Base-by-base conservation (phyloP, 208 protist species). In the Acanthamoeba divionensis region DNA sequence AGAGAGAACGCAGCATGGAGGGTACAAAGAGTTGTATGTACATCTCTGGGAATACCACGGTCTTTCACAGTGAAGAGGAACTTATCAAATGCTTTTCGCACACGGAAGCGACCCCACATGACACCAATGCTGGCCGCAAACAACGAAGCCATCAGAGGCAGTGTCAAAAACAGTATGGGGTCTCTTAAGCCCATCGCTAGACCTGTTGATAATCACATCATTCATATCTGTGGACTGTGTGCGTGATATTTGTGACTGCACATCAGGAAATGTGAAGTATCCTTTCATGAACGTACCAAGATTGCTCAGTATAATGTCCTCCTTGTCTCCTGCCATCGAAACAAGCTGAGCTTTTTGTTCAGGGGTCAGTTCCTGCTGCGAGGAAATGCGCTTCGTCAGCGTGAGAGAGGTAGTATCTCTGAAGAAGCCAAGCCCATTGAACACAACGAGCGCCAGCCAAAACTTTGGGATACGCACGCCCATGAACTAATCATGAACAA, bases 51-150 rank as follows among this genome's bases (percentile, higher is more conserved):
- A n/a, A n/a, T n/a, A n/a, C n/a, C n/a, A n/a, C n/a, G n/a, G n/a
- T n/a, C n/a, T n/a, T n/a, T 83, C 50, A 65, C 73, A 12, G 63
- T 5, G 48, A 63, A 83, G 15, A 83, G 12, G 73, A 83, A 83
- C 47, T 41, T 55, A 36, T 83, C 73, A 21, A 83, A 62, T 0
- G 63, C 50, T 36, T 83, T 83, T 54, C 44, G 36, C 33, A 83
- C n/a, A 10, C 73, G 13, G 47, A 83, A 62, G 0, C 73, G 41
- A 38, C 73, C 73, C 73, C 73, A 83, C 73, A 47, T 65, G 1
- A 83, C 63, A 38, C 48, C 73, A 31, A 83, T 54, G n/a, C 8
- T 24, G 48, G 73, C 73, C 26, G 73, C 73, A 83, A 83, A 83
- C n/a, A 83, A 54, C 21, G 73, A 83, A 2, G 73, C 15, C 26